phyloP scores from a whole-genome alignment of 495 filamentous ascomycete species.

The Penicillium angulare region DNA sequence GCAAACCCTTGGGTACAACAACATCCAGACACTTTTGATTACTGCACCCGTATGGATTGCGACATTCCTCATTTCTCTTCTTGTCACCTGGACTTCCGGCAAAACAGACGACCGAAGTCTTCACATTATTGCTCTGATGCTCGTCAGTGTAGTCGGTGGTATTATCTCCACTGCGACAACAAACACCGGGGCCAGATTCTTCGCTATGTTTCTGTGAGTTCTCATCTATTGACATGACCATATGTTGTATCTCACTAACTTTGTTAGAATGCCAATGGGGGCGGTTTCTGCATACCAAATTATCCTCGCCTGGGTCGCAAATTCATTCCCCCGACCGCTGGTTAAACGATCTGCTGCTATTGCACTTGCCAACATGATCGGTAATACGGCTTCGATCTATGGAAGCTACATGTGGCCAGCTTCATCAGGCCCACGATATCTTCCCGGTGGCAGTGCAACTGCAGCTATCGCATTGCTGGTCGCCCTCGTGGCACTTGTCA shows the following conservation, averaged over 20 bases:
- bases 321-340: slow-evolving; percentile 73
- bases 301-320: slow-evolving; percentile 71
- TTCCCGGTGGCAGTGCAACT: slow-evolving; percentile 32
- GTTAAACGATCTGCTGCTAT: slow-evolving; percentile 65
- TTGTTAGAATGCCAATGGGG: slow-evolving; percentile 46
- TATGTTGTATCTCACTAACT: not conserved
- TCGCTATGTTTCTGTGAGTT: slow-evolving; percentile 68
- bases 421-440: slow-evolving; percentile 41
- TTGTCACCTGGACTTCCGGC: slow-evolving; percentile 74
- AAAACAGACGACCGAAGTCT: slow-evolving; percentile 72
- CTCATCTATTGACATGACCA: not conserved
- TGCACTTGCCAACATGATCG: slow-evolving; percentile 74
- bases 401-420: slow-evolving; percentile 71
- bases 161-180: slow-evolving; percentile 70
- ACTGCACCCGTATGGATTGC: slow-evolving; percentile 75
- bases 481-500: slow-evolving; percentile 26
- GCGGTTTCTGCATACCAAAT: slow-evolving; percentile 62
- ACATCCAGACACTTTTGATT: slow-evolving; percentile 67
- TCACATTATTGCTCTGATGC: slow-evolving; percentile 65
- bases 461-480: slow-evolving; percentile 30
- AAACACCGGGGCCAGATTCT: slow-evolving; percentile 61
- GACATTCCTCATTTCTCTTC: slow-evolving; percentile 65
- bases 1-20: slow-evolving; percentile 62
- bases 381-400: slow-evolving; percentile 69
- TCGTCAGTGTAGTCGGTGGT: slow-evolving; percentile 65